Conservation (phyloP, 2,329 filamentous ascomycete genomes). For the Rhynchosporium agropyri region DNA sequence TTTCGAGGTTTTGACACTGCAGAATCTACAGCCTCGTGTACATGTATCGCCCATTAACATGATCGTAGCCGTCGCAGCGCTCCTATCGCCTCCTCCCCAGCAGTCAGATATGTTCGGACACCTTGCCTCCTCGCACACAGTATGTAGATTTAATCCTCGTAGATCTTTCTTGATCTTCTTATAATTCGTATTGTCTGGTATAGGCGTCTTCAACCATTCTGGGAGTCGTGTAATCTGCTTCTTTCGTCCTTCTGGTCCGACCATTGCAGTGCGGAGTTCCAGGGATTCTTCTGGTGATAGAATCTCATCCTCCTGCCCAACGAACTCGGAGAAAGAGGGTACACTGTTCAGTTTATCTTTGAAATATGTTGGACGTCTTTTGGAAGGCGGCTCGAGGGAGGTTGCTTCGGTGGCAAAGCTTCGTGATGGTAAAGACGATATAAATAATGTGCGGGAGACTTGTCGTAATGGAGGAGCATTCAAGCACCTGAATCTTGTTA, state of each 20-base stretch:
- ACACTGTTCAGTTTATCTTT: conserved; percentile 47
- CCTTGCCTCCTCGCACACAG: conserved; percentile 95
- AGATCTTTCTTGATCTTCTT: conserved; percentile 95
- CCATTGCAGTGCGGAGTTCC: conserved; percentile 62
- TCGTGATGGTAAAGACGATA: conserved; percentile 29
- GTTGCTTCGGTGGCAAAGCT: conserved; percentile 38
- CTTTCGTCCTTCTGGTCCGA: conserved; percentile 64
- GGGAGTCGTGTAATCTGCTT: conserved; percentile 75
- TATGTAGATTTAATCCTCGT: conserved; percentile 85
- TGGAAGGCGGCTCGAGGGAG: conserved; percentile 31
- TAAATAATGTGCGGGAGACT: conserved; percentile 29
- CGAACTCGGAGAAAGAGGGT: conserved; percentile 61
- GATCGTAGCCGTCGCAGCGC: conserved; percentile 92
- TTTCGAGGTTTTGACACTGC: conserved; percentile 88
- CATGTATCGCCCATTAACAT: conserved; percentile 99
- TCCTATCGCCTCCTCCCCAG: conserved; percentile 90
- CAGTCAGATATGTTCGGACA: conserved; percentile 98
- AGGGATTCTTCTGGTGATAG: conserved; percentile 59
- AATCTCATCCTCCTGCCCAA: conserved; percentile 47
- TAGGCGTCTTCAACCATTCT: conserved; percentile 94
- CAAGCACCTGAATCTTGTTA: conserved; percentile 37
- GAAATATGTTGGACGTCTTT: conserved; percentile 43
- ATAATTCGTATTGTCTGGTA: conserved; percentile 82
- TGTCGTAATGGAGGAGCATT: conserved; percentile 38
- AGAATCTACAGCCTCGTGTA: conserved; percentile 94